Base-by-base conservation (phyloP, 73 alveolate species). In the Stentor coeruleus region DNA sequence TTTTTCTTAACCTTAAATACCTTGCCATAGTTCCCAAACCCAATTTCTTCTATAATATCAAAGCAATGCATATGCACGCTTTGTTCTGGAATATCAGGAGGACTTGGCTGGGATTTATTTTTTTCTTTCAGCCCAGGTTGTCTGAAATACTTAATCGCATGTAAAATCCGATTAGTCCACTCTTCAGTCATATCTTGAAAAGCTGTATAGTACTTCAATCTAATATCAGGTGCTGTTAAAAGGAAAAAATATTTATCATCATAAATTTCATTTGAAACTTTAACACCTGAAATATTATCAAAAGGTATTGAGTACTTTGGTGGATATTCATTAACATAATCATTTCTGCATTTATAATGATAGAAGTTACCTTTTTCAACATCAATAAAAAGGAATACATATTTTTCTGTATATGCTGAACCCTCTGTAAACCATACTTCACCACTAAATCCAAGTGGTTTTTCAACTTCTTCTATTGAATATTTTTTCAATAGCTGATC, bases 1-100 rank as follows among this genome's bases (percentile, higher is more conserved):
- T 74, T 82, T 59, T 82, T 59, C 26, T 58, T 57, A 30, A 82
- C 88, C 75, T 82, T 82, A 33, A 31, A 72, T 59, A 82, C 88
- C 4, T 74, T 6, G 15, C 88, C 88, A 74, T 20, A 82, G 39
- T 79, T 35, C 26, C 88, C 88, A 74, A 38, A 37, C 20, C 88
- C 88, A n/a, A 82, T 33, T 82, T 75, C 83, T 75, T 75, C 83
- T 37, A 75, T 31, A 35, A 75, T n/a, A 1, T 40, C 72, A 38
- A 75, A 39, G 28, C 83, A n/a, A 2, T 66, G n/a, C 14, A 20
- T 26, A 66, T 66, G n/a, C 1, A 66, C 33, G n/a, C 79, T 33
- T 66, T 31, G 49, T 66, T 66, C 79, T 66, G n/a, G 49, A 28
- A 28, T 20, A 31, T 26, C 37, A 1, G n/a, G 49, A 28, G 79